Conservation (phyloP, 805 yeast species). For the Candida quercuum region DNA sequence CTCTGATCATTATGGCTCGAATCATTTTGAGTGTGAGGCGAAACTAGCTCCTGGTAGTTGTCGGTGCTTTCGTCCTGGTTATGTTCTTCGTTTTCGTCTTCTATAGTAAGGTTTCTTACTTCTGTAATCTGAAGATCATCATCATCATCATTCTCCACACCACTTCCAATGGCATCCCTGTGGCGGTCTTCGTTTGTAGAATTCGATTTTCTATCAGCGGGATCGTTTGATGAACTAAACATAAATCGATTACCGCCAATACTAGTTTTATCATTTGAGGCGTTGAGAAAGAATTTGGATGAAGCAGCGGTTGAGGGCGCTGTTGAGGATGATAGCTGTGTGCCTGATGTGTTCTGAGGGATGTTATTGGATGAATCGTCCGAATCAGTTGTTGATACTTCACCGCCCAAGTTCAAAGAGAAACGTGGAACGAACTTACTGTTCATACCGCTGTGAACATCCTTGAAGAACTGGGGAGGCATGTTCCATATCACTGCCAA, state of each 20-base stretch:
- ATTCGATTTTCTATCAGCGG: neutral
- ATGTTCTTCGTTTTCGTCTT: neutral
- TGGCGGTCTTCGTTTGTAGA: neutral
- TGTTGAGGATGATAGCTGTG: neutral
- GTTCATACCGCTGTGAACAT: constrained; percentile 15
- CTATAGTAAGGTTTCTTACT: constrained; percentile 28
- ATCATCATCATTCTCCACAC: constrained; percentile 10
- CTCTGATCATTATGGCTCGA: too few species aligned
- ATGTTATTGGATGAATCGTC: constrained; percentile 2
- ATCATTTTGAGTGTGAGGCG: neutral
- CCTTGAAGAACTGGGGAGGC: constrained; percentile 23
- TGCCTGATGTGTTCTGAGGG: neutral
- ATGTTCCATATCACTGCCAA: constrained; percentile 2
- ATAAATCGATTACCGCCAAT: constrained; percentile 7
- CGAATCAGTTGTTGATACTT: constrained; percentile 6
- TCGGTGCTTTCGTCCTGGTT: neutral
- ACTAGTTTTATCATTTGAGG: neutral
- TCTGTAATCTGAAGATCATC: constrained; percentile 38
- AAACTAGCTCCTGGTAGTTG: neutral
- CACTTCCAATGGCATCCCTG: neutral
- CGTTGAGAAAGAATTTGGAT: constrained; percentile 5
- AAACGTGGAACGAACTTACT: constrained; percentile 21
- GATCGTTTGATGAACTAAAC: constrained; percentile 3
- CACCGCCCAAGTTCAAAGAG: constrained; percentile 15
- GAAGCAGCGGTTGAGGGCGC: constrained; percentile 9